Evolutionary conservation across 306 rosid genomes (phyloP).

Genomic region (Cucurbita ficifolia): DNA sequence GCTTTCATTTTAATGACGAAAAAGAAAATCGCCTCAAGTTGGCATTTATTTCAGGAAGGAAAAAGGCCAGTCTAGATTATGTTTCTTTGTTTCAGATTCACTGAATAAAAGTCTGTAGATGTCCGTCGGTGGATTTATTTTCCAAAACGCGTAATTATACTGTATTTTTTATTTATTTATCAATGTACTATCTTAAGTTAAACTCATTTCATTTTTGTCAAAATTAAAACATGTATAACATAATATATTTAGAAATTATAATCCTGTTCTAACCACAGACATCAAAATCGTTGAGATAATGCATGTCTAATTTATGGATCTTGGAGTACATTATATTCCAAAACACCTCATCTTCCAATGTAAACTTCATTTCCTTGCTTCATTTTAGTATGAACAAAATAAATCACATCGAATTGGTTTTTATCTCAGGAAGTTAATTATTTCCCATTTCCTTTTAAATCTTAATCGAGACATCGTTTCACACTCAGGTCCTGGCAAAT

Average conservation of each 20-base stretch:
- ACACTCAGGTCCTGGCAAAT: conserved; percentile 62
- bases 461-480: not conserved
- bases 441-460: not conserved
- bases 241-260: conserved; percentile 28
- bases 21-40: not conserved
- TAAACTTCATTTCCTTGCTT: not conserved
- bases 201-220: too few relatives aligned
- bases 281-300: conserved; percentile 5
- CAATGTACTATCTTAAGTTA: too few relatives aligned
- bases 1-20: too few relatives aligned
- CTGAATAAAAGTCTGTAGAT: too few relatives aligned
- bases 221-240: too few relatives aligned
- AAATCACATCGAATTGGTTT: not conserved
- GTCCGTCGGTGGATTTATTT: too few relatives aligned
- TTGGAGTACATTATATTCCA: not conserved
- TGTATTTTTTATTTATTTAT: too few relatives aligned
- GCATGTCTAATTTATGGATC: not conserved
- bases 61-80: too few relatives aligned
- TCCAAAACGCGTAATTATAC: too few relatives aligned
- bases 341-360: not conserved
- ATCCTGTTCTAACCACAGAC: conserved; percentile 36
- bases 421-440: not conserved
- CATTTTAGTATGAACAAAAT: not conserved
- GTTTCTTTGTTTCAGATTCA: too few relatives aligned
- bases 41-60: not conserved